Percentiles rank a stretch among this genome's conserved stretches.
phyloP scores from a whole-genome alignment of 176 grass and related monocot species.

The Triticum monococcum region DNA sequence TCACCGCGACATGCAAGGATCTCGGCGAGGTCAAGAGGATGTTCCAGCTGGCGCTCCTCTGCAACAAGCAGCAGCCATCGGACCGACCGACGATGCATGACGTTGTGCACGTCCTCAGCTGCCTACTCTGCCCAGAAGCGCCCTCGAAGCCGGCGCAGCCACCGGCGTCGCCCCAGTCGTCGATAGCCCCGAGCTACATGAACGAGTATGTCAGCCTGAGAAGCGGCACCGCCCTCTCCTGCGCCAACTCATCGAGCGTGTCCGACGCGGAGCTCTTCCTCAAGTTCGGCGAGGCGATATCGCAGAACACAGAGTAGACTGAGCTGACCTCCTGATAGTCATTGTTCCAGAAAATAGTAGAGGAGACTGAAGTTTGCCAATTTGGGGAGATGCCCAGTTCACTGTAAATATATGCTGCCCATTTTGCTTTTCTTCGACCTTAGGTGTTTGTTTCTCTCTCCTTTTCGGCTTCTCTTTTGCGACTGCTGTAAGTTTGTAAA shows the following conservation, averaged over 20 bases:
- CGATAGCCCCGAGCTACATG: slow-evolving; percentile 14
- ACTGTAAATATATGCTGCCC: slow-evolving; percentile 57
- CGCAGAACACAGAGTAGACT: slow-evolving; percentile 29
- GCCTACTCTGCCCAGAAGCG: no score
- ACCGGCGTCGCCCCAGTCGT: background rate
- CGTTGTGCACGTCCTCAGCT: slow-evolving; percentile 16
- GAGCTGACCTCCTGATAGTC: background rate
- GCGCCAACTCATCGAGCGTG: slow-evolving; percentile 46
- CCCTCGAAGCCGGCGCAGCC: slow-evolving; percentile 37
- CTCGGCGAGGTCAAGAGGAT: slow-evolving; percentile 72
- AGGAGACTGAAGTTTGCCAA: background rate
- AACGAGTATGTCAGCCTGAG: no score
- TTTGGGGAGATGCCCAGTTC: background rate
- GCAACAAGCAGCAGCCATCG: slow-evolving; percentile 68
- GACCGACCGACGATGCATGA: slow-evolving; percentile 96
- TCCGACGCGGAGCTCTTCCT: background rate
- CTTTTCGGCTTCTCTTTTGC: background rate
- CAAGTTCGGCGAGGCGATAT: no score
- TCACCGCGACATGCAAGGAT: slow-evolving; percentile 66
- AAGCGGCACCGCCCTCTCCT: slow-evolving; percentile 20
- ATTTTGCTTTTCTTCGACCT: background rate
- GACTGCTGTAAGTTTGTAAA: background rate
- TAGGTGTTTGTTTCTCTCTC: background rate
- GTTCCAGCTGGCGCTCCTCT: slow-evolving; percentile 86
- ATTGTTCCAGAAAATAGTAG: background rate